phyloP scores from a whole-genome alignment of 2,329 filamentous ascomycete species.

The Leptographium radiaticola region DNA sequence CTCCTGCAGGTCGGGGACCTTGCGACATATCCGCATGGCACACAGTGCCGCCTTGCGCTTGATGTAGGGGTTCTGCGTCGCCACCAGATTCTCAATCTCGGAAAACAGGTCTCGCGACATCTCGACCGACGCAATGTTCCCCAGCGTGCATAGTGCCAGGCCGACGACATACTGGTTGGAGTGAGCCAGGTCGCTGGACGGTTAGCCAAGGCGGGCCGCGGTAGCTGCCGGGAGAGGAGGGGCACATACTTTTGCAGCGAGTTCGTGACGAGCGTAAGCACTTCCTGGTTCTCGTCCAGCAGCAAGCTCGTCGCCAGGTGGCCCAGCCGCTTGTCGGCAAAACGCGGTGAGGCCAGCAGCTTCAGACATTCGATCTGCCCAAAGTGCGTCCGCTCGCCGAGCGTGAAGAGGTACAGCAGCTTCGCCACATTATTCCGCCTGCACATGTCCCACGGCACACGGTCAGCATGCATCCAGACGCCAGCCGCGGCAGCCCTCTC shows the following conservation, averaged over 20 bases:
- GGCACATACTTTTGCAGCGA: slow-evolving; percentile 74
- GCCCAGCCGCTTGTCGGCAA: slow-evolving; percentile 92
- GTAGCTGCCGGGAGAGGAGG: not conserved
- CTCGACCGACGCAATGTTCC: slow-evolving; percentile 94
- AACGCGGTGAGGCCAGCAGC: slow-evolving; percentile 87
- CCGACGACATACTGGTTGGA: slow-evolving; percentile 98
- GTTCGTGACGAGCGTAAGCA: slow-evolving; percentile 92
- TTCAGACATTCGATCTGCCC: slow-evolving; percentile 99
- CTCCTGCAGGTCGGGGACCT: slow-evolving; percentile 93
- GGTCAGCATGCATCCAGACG: not conserved
- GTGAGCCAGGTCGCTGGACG: slow-evolving; percentile 74
- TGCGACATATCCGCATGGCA: slow-evolving; percentile 96
- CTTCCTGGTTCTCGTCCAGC: slow-evolving; percentile 96
- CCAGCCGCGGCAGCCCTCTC: not conserved
- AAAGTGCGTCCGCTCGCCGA: slow-evolving; percentile 95
- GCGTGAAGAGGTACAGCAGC: slow-evolving; percentile 91
- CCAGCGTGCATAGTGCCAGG: slow-evolving; percentile 86
- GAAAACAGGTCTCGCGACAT: slow-evolving; percentile 97
- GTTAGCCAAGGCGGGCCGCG: slow-evolving; percentile 18
- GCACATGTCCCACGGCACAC: slow-evolving; percentile 10
- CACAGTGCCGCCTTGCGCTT: slow-evolving; percentile 94
- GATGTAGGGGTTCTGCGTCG: slow-evolving; percentile 96
- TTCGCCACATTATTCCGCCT: slow-evolving; percentile 99
- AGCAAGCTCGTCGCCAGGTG: slow-evolving; percentile 94
- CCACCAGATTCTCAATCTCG: slow-evolving; percentile 84